Evolutionary conservation across 768 basidiomycete species (phyloP).

Genomic region (Exidia glandulosa): DNA sequence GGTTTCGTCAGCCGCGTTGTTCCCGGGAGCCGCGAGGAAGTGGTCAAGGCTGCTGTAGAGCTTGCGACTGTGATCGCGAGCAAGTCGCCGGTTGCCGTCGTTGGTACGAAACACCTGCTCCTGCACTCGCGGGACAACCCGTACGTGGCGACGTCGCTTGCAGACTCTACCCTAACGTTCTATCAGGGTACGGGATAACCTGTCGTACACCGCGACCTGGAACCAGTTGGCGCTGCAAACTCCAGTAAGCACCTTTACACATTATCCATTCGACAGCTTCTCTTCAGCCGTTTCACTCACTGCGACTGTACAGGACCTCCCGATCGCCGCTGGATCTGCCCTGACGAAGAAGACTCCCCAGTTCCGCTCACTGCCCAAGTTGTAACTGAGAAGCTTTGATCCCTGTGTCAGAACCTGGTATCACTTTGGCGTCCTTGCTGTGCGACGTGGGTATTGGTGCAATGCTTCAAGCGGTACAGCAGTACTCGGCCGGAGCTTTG

Average conservation of each 20-base stretch:
- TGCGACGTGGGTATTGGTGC: no score
- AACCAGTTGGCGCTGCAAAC: conserved; percentile 43
- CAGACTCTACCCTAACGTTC: conserved; percentile 10
- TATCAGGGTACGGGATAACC: conserved; percentile 33
- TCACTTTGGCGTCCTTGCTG: no score
- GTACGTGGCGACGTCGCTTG: conserved; percentile 25
- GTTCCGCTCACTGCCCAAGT: conserved; percentile 14
- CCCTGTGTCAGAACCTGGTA: neutral
- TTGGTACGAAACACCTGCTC: conserved; percentile 67
- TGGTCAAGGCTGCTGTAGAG: conserved; percentile 52
- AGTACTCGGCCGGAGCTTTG: no score
- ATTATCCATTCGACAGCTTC: no score
- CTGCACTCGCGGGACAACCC: conserved; percentile 70
- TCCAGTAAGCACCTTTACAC: conserved; percentile 20
- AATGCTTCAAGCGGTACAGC: no score
- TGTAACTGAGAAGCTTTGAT: conserved; percentile 3
- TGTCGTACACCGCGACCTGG: conserved; percentile 50
- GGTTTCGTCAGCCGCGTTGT: conserved; percentile 71
- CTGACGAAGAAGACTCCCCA: conserved; percentile 9
- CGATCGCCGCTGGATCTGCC: conserved; percentile 13
- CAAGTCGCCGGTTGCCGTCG: conserved; percentile 73
- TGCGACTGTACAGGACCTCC: conserved; percentile 11
- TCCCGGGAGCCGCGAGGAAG: conserved; percentile 51
- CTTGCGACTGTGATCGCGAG: conserved; percentile 53
- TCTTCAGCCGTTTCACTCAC: neutral